A percentile compares a stretch with the other conserved stretches of the same genome.
These are phyloP conservation scores for Mycena haematopus DNA, from an alignment of 768 basidiomycete genomes.

Conservation along the genomic window DNA sequence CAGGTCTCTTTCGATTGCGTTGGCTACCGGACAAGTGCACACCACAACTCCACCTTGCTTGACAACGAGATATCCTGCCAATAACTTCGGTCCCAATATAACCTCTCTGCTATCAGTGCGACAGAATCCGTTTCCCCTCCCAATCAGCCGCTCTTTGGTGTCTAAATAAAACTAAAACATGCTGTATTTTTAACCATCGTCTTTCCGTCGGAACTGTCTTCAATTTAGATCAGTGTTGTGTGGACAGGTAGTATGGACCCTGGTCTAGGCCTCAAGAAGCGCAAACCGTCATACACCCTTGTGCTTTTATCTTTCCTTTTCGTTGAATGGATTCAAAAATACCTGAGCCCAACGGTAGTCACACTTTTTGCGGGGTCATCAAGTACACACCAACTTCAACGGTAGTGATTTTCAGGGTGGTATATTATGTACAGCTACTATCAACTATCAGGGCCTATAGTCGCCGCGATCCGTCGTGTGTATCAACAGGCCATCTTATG, in stretches of 20 bases:
- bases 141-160: background rate
- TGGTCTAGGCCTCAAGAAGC: too few relatives aligned
- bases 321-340: too few relatives aligned
- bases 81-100: too few relatives aligned
- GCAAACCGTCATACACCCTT: too few relatives aligned
- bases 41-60: background rate
- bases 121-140: background rate
- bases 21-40: constrained; percentile 3
- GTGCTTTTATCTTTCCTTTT: too few relatives aligned
- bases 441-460: background rate
- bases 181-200: background rate
- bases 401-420: background rate
- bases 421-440: constrained; percentile 18
- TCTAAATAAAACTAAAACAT: background rate
- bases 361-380: background rate
- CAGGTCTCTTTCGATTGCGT: background rate
- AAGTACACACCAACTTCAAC: background rate
- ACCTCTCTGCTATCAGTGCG: too few relatives aligned
- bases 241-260: too few relatives aligned
- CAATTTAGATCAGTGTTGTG: too few relatives aligned
- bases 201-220: too few relatives aligned
- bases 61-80: too few relatives aligned
- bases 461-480: background rate
- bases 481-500: background rate
- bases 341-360: too few relatives aligned